phyloP scores from a whole-genome alignment of 2,329 filamentous ascomycete species.

The Sporothrix globosa region DNA sequence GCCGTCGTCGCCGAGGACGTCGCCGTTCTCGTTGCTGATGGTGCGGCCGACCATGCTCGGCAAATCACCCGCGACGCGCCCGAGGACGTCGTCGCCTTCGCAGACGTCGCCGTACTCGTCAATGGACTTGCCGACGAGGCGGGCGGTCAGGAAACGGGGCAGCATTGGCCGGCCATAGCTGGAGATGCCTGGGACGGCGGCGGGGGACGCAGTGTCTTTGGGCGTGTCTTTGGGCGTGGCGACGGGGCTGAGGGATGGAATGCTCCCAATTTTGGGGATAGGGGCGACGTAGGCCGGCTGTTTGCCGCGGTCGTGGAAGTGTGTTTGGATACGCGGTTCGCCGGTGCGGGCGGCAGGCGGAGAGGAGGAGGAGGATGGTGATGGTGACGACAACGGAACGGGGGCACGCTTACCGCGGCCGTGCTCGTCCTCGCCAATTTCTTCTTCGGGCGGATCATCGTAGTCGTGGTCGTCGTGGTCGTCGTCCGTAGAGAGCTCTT shows the following conservation, averaged over 20 bases:
- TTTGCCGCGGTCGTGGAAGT: constrained; percentile 24
- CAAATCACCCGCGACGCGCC: constrained; percentile 57
- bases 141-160: constrained; percentile 39
- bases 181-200: constrained; percentile 32
- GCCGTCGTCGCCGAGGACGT: constrained; percentile 50
- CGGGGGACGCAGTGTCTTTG: neutral
- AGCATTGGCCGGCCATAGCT: constrained; percentile 41
- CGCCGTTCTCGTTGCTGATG: constrained; percentile 49
- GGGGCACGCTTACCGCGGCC: neutral
- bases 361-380: neutral
- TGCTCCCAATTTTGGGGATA: constrained; percentile 45
- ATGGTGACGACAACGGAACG: too few relatives aligned
- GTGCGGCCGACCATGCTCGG: constrained; percentile 58
- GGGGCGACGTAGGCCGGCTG: constrained; percentile 47
- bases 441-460: constrained; percentile 30
- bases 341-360: neutral
- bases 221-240: constrained; percentile 36
- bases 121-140: constrained; percentile 53
- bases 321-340: constrained; percentile 10
- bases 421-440: neutral
- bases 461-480: neutral
- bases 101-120: constrained; percentile 61
- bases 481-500: neutral
- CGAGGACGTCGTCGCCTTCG: constrained; percentile 55
- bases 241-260: constrained; percentile 42